Conservation (phyloP, 495 filamentous ascomycete species). For the Penicillium longicatenatum region DNA sequence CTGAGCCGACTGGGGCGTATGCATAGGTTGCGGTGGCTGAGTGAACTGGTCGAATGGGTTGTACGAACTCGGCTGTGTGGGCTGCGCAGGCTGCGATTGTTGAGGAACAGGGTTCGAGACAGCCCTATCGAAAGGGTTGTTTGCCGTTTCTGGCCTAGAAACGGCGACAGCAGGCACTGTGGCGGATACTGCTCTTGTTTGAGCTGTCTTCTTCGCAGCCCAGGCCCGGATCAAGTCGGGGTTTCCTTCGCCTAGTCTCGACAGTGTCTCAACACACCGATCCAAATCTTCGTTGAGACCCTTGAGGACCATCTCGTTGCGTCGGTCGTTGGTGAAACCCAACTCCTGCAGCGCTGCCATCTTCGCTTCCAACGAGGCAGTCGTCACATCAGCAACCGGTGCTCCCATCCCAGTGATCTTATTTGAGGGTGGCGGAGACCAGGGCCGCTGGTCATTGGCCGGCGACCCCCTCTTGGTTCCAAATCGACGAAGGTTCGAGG, state of each 20-base stretch:
- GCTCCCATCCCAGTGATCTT: constrained; percentile 67
- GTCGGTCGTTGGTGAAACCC: constrained; percentile 85
- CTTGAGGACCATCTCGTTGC: constrained; percentile 77
- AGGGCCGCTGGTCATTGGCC: constrained; percentile 24
- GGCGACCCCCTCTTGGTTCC: constrained; percentile 35
- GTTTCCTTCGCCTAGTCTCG: constrained; percentile 72
- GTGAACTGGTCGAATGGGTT: constrained; percentile 70
- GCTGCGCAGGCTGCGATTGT: constrained; percentile 11
- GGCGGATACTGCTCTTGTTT: constrained; percentile 10
- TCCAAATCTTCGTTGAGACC: constrained; percentile 81
- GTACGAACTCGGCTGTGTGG: constrained; percentile 31
- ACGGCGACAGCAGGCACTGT: constrained; percentile 4
- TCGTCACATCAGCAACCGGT: constrained; percentile 59
- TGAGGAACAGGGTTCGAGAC: constrained; percentile 39
- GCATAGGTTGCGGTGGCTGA: constrained; percentile 32
- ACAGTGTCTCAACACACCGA: constrained; percentile 77
- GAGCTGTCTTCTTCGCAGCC: constrained; percentile 36
- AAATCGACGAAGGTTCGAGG: constrained; percentile 53
- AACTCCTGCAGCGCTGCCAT: constrained; percentile 80
- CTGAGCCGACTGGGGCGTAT: constrained; percentile 51
- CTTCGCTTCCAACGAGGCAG: constrained; percentile 65
- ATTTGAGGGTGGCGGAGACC: constrained; percentile 40
- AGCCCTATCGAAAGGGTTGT: constrained; percentile 55
- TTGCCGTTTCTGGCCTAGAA: constrained; percentile 23
- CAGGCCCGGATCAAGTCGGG: constrained; percentile 42